A percentile compares a stretch with the other conserved stretches of the same genome.
These are phyloP conservation scores for Suhomyces choctaworum DNA, from an alignment of 1,139 yeast genomes.

Conservation along the genomic window DNA sequence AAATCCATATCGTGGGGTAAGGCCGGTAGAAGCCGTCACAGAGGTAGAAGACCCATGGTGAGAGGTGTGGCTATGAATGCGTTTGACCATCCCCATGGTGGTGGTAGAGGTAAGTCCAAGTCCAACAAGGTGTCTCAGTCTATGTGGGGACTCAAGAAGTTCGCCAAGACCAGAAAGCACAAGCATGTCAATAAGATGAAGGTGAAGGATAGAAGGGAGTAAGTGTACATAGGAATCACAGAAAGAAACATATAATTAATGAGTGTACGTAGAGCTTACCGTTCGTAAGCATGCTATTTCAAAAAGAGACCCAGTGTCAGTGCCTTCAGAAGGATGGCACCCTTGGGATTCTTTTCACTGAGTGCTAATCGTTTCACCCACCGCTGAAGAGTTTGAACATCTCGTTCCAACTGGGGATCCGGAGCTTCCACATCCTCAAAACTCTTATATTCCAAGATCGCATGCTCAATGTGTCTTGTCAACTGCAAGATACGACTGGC, in stretches of 20 bases:
- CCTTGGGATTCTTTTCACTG: not conserved
- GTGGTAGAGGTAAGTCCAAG: slow-evolving; percentile 99
- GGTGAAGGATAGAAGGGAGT: slow-evolving; percentile 68
- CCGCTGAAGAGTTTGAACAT: not conserved
- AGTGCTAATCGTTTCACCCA: not conserved
- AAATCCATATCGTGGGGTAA: slow-evolving; percentile 90
- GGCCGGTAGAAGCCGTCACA: slow-evolving; percentile 93
- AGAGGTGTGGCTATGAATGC: slow-evolving; percentile 99
- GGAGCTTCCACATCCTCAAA: not conserved
- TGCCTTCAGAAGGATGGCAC: slow-evolving; percentile 1
- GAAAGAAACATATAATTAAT: too few species aligned
- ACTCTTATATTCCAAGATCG: slow-evolving; percentile 1
- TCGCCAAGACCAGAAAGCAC: slow-evolving; percentile 91
- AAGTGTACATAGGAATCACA: slow-evolving; percentile 12
- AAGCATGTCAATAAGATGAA: slow-evolving; percentile 79
- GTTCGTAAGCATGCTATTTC: too few species aligned
- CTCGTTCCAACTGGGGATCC: slow-evolving; percentile 1
- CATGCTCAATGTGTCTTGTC: not conserved
- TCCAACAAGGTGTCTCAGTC: slow-evolving; percentile 92
- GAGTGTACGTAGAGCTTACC: too few species aligned
- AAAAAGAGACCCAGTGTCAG: not conserved
- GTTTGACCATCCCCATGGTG: slow-evolving; percentile 98
- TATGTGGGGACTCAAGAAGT: slow-evolving; percentile 97
- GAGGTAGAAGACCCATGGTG: slow-evolving; percentile 92
- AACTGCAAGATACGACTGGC: not conserved